Evolutionary conservation across 805 yeast species (phyloP), one percentile per base, ranked within the genome.

Genomic region (Schwanniomyces polymorphus): DNA sequence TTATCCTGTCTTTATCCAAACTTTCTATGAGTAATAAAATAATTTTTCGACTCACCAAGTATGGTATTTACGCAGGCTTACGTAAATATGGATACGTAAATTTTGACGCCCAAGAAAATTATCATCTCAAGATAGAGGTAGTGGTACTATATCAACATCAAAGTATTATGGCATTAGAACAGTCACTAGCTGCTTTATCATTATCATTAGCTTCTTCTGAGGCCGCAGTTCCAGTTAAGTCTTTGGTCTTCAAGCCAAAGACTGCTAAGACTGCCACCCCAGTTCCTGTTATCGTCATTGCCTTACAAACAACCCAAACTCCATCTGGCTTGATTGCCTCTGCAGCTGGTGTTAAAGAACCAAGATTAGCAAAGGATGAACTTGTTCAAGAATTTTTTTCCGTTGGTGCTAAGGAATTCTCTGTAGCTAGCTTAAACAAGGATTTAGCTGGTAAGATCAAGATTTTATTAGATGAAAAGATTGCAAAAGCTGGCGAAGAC

Each of bases 231-330:
- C 72, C 83, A 26, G 79, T 88, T 51, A 90, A 90, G 68, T 79
- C 91, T 4, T 74, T 90, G 51, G 91, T 90, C 25, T 90, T 90
- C 80, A 90, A 90, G 72, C 96, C 96, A 58, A 90, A 90, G 72
- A 88, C 96, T 41, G 85, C 96, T 31, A 90, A 90, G 63, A 71
- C 89, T 41, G 89, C 88, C 43, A 67, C 80, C 16, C 87, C 94
- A 25, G 82, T 86, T 35, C 96, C 97, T 37, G 78, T 90, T 27
- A 80, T 90, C 44, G 88, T 89, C 27, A 78, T 90, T 59, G 96
- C 96, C 7, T 76, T 85, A 49, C 80, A 80, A 28, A 58, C 83
- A 2, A 87, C 96, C 5, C 73, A 75, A 41, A 88, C 96, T 28
- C 88, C 95, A 41, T 68, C 86, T 3, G 72, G 76, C 17, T 61